phyloP scores from a whole-genome alignment of 2,329 filamentous ascomycete genomes.

The Trichoderma sp. region DNA sequence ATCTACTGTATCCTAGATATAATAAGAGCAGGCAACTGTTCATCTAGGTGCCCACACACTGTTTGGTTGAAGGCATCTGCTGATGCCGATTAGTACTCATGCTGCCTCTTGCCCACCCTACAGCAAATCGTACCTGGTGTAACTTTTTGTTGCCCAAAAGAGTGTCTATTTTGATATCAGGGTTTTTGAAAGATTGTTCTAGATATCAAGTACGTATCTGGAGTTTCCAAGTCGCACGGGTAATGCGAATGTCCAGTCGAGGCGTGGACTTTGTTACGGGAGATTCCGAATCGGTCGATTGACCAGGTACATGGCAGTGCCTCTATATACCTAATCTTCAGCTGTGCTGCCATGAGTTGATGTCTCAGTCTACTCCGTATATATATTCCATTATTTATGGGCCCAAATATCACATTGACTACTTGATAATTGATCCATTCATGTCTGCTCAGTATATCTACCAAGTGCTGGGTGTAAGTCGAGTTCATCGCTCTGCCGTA shows the following conservation, averaged over 20 bases:
- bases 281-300: not conserved
- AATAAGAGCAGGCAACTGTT: too few relatives aligned
- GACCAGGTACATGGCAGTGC: not conserved
- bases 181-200: accelerated
- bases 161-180: not conserved
- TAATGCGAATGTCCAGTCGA: not conserved
- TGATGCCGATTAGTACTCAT: too few relatives aligned
- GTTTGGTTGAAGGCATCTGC: too few relatives aligned
- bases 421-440: not conserved
- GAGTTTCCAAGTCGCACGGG: not conserved
- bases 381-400: too few relatives aligned
- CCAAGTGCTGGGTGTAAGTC: not conserved
- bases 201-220: not conserved
- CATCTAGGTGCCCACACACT: too few relatives aligned
- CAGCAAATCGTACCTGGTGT: too few relatives aligned
- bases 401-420: too few relatives aligned
- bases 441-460: not conserved
- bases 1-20: too few relatives aligned
- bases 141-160: not conserved
- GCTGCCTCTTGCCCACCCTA: too few relatives aligned
- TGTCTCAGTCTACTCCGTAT: too few relatives aligned
- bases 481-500: not conserved
- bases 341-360: too few relatives aligned
- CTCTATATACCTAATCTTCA: not conserved
- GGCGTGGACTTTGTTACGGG: not conserved